phyloP scores from a whole-genome alignment of 2,329 filamentous ascomycete genomes.

The Trichophyton rubrum region DNA sequence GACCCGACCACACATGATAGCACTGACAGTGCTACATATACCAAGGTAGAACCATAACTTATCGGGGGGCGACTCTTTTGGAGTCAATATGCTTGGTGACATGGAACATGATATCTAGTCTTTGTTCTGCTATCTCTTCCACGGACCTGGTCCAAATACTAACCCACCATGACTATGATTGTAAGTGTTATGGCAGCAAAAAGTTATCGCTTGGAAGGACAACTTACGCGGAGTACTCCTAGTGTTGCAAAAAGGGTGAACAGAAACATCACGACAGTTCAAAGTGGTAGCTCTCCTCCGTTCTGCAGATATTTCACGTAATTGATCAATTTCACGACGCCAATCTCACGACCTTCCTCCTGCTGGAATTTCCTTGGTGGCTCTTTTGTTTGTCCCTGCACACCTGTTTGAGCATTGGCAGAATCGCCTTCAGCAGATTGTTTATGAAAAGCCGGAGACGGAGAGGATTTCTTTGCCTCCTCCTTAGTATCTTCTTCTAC shows the following conservation, averaged over 20 bases:
- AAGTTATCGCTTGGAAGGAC: background rate
- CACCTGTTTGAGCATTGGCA: conserved; percentile 5
- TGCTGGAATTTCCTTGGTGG: conserved; percentile 58
- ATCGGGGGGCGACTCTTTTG: background rate
- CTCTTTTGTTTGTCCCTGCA: conserved; percentile 11
- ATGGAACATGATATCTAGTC: conserved; percentile 12
- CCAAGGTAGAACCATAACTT: conserved; percentile 52
- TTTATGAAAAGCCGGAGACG: conserved; percentile 11
- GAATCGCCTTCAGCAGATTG: conserved; percentile 4
- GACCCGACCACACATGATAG: conserved; percentile 48
- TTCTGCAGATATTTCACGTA: conserved; percentile 55
- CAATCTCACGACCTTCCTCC: conserved; percentile 60
- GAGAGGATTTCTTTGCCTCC: conserved; percentile 28
- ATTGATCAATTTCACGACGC: conserved; percentile 54
- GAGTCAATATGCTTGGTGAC: conserved; percentile 1
- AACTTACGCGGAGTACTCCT: conserved; percentile 39
- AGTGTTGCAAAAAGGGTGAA: conserved; percentile 46
- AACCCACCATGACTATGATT: conserved; percentile 35
- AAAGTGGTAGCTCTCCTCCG: conserved; percentile 52
- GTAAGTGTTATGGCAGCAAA: background rate
- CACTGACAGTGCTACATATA: conserved; percentile 50
- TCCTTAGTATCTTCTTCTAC: conserved; percentile 26
- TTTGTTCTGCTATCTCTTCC: conserved; percentile 7
- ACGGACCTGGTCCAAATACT: conserved; percentile 35
- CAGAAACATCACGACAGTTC: conserved; percentile 42